Percentiles rank a stretch among this genome's conserved stretches.
Evolutionary conservation across 2,329 filamentous ascomycete genomes (phyloP).

Genomic region (Phialophora tarda): DNA sequence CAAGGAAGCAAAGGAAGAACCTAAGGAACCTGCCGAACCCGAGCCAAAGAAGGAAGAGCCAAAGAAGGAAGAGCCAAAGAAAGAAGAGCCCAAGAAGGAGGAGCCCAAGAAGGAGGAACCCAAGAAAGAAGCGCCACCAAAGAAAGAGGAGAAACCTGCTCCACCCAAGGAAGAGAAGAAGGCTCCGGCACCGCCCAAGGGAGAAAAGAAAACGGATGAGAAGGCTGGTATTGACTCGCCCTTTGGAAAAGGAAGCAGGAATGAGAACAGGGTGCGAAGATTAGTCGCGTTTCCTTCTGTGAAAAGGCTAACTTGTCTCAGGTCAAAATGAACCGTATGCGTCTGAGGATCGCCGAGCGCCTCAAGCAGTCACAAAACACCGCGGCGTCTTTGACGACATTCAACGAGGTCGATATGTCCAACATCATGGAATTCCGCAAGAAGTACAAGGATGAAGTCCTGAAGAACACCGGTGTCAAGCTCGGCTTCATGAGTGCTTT

Average conservation of each 20-base stretch:
- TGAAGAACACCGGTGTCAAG: constrained; percentile 97
- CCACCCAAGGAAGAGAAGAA: constrained; percentile 45
- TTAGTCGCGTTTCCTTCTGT: constrained; percentile 23
- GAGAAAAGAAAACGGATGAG: constrained; percentile 41
- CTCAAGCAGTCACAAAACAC: constrained; percentile 99
- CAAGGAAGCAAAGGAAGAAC: constrained; percentile 57
- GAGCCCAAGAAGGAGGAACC: constrained; percentile 45
- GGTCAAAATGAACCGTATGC: constrained; percentile 99
- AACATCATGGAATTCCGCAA: constrained; percentile 96
- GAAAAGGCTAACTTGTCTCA: constrained; percentile 47
- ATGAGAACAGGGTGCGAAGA: constrained; percentile 79
- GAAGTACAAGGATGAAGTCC: constrained; percentile 92
- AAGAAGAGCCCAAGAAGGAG: constrained; percentile 39
- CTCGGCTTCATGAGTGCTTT: constrained; percentile 99
- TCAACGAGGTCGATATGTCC: constrained; percentile 99
- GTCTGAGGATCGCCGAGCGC: constrained; percentile 92
- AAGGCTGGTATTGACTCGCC: constrained; percentile 43
- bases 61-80: constrained; percentile 40
- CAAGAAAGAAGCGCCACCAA: constrained; percentile 41
- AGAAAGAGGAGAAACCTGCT: constrained; percentile 46
- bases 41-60: constrained; percentile 56
- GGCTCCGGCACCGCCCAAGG: constrained; percentile 44
- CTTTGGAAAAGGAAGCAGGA: constrained; percentile 68
- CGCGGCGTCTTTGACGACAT: constrained; percentile 93
- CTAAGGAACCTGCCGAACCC: constrained; percentile 51